A percentile compares a stretch with the other conserved stretches of the same genome.
Conservation (phyloP, 352 stramenopile genomes). For the Pythium volutum region DNA sequence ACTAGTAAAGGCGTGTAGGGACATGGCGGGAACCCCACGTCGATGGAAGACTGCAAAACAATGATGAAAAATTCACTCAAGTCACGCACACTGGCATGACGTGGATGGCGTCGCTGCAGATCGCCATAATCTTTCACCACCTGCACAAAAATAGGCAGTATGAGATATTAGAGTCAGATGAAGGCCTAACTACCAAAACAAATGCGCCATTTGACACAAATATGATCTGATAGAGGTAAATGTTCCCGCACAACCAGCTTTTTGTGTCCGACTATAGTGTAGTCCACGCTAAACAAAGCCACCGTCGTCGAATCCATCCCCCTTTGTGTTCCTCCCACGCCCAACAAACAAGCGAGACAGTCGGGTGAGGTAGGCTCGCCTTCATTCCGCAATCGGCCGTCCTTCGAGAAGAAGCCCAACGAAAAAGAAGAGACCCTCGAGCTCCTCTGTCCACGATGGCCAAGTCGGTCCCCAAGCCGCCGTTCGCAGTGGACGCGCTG, state of each 20-base stretch:
- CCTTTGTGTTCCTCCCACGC: no score
- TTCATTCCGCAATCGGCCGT: slow-evolving; percentile 6
- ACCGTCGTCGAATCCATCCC: background rate
- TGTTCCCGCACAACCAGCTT: background rate
- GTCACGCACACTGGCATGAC: background rate
- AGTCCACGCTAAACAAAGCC: background rate
- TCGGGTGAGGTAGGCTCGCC: background rate
- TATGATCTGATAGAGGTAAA: background rate
- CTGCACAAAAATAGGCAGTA: no score
- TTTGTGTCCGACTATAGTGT: background rate
- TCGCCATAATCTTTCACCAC: no score
- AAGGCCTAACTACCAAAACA: no score
- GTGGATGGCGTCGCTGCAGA: no score
- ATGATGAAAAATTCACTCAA: background rate
- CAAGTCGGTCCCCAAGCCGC: slow-evolving; percentile 65
- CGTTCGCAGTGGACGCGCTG: slow-evolving; percentile 58
- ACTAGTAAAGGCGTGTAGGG: no score
- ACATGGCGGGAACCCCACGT: no score
- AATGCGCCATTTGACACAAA: no score
- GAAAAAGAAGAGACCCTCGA: background rate
- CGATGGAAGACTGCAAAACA: background rate
- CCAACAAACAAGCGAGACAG: slow-evolving; percentile 5
- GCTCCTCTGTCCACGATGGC: slow-evolving; percentile 34
- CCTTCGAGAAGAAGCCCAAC: slow-evolving; percentile 19
- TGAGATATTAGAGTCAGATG: no score